These are phyloP conservation scores for Colletotrichum eremochloae DNA, from an alignment of 2,329 filamentous ascomycete species.

Conservation along the genomic window DNA sequence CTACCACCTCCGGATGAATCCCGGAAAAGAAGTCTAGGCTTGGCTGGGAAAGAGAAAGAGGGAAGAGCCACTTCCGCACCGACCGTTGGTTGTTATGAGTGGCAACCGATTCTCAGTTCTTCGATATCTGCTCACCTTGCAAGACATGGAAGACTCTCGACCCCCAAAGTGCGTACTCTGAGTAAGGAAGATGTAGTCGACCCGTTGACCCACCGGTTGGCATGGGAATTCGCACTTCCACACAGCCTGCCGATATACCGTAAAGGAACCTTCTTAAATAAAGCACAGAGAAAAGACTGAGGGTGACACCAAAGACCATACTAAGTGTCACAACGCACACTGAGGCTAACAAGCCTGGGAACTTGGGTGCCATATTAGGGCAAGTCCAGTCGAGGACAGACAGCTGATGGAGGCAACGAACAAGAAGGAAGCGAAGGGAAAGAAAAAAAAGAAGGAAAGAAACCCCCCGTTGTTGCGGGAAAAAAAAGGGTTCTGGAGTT, in stretches of 20 bases:
- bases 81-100: neutral
- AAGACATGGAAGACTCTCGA: slow-evolving; percentile 13
- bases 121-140: neutral
- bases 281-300: neutral
- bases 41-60: neutral
- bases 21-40: neutral
- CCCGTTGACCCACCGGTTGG: slow-evolving; percentile 15
- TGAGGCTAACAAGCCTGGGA: neutral
- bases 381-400: neutral
- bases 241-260: slow-evolving; percentile 11
- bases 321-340: neutral
- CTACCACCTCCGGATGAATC: slow-evolving; percentile 1
- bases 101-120: neutral
- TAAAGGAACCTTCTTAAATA: neutral
- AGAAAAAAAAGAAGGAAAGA: neutral
- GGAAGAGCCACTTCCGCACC: slow-evolving; percentile 1
- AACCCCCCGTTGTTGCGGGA: neutral
- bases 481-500: slow-evolving; percentile 10
- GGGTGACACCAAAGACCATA: neutral
- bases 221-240: slow-evolving; percentile 6
- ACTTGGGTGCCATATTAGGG: neutral
- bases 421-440: neutral
- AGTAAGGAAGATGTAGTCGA: neutral
- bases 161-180: neutral
- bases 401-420: neutral